Evolutionary conservation across 2,329 filamentous ascomycete species (phyloP).

Genomic region (Aspergillus japonicus): DNA sequence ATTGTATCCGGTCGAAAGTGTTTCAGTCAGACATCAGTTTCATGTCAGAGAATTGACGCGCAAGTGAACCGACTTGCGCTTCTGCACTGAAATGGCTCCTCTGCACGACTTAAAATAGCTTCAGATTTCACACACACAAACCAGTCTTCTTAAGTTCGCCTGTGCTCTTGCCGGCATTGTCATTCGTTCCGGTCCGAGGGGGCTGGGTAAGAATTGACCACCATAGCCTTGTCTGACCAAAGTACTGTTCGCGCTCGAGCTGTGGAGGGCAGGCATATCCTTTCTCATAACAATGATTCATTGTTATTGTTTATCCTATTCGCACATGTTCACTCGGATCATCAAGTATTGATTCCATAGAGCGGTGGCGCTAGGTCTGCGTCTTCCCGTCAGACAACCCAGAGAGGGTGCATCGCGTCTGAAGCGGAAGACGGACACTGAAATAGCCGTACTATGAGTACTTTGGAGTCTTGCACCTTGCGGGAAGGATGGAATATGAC

Average conservation of each 20-base stretch:
- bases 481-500: constrained; percentile 6
- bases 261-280: background rate
- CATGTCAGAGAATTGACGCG: background rate
- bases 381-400: background rate
- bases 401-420: background rate
- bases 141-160: background rate
- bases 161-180: background rate
- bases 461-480: too few species aligned
- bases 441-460: too few species aligned
- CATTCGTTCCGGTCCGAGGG: background rate
- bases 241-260: background rate
- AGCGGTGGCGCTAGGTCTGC: background rate
- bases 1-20: background rate
- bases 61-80: background rate
- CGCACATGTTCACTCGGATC: background rate
- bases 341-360: background rate
- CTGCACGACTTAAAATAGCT: background rate
- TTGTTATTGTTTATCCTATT: background rate
- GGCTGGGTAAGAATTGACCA: background rate
- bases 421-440: background rate
- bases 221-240: background rate
- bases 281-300: background rate
- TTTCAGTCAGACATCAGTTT: background rate
- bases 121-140: background rate
- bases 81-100: background rate